Base-by-base conservation (phyloP, 2,329 filamentous ascomycete genomes). In the Calonectria hawksworthii region DNA sequence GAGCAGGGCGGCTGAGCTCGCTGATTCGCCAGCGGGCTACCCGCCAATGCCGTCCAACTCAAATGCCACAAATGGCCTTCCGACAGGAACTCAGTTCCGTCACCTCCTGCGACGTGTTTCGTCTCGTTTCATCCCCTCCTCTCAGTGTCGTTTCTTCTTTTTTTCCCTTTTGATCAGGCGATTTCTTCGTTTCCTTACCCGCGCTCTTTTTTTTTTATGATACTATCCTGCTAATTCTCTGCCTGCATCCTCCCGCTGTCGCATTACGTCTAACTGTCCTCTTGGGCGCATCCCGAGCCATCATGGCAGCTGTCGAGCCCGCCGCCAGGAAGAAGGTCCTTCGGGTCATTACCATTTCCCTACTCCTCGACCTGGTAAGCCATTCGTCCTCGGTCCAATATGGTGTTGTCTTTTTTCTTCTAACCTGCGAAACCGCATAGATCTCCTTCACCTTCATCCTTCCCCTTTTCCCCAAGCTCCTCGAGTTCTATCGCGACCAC, bases 391-490 rank as follows among this genome's bases (percentile, higher is more conserved):
- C 10, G n/a, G 1, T 14, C 10, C 18, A 38, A n/a, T 10, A 9
- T 13, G 11, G 26, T 16, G 23, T 14, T 4, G n/a, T 56, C 7
- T 63, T 4, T 13, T 51, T 44, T 36, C 21, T 32, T 21, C 75
- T 77, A 36, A 80, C 74, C 9, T 18, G n/a, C 56, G 34, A 41
- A 59, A 36, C 41, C 38, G 26, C 64, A 13, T 47, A 98, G 96
- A 95, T 99, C 82, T 98, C 96, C 71, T 99, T 99, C 85, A 99
- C 97, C 36, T 98, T 99, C 84, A 99, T 99, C 83, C 93, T 99
- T 11, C 97, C 97, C 0, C 92, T 99, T 44, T 99, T 99, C 84
- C 97, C 96, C 10, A 96, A 96, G 73, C 93, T 99, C 56, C 94
- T 99, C 85, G 94, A 98, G 81, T 99, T 98, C 90, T 99, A 99